Evolutionary conservation across 1,139 yeast species (phyloP), one percentile per base, ranked within the genome.

Genomic region (Arxiozyma bovina): DNA sequence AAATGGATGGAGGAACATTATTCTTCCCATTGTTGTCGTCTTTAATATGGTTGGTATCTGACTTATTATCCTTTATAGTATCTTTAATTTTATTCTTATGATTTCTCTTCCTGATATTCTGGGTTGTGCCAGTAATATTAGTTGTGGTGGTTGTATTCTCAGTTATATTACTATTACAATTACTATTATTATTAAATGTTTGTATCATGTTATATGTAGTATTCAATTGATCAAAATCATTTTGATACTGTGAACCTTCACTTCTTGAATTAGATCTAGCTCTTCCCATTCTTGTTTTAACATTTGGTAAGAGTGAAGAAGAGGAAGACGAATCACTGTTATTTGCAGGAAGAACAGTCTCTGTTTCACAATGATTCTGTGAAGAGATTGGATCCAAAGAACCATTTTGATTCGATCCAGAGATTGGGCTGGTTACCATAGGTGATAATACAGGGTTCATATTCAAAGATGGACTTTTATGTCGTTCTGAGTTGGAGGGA

Each of bases 241-340:
- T 50, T 40, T 50, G 56, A 23, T 56, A 56, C n/a, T 61, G 50
- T 1, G 69, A 60, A 4, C 70, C 70, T 48, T 58, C 60, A 54
- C 70, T 66, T 51, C 66, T 62, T 7, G 71, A 68, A 53, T 68
- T 67, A 3, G 71, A 66, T 46, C 71, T 62, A 21, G 62, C 55
- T 45, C 71, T 51, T 4, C 49, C 48, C 4, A 47, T 27, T 23
- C 50, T 20, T 46, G 45, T 23, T 23, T 40, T 30, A 45, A 21
- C 3, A n/a, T 6, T 17, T 25, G 43, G 21, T 8, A 44, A 27
- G 8, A 20, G 43, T 6, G 7, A 23, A 8, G 34, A 22, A 21
- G 22, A 44, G 25, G 53, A 44, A 22, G 55, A 47, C 6, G 38
- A 40, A 34, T 41, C 47, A 27, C 25, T 12, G n/a, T 38, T 34